A percentile compares a stretch with the other conserved stretches of the same genome.
Conservation (phyloP, 2,329 filamentous ascomycete genomes). For the Xylariales sp. region DNA sequence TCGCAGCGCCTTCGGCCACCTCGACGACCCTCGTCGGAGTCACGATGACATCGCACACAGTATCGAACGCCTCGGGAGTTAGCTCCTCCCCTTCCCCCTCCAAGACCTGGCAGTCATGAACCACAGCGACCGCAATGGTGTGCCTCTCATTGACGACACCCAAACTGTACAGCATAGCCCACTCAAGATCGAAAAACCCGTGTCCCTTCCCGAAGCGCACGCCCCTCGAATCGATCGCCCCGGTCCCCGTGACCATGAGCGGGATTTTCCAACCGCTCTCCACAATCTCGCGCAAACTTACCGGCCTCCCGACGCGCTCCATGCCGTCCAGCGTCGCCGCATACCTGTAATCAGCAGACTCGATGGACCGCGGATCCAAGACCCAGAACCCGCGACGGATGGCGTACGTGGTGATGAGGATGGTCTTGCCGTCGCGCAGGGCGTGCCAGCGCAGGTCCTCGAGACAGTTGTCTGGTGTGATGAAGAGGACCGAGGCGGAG, state of each 20-base stretch:
- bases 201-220: conserved; percentile 35
- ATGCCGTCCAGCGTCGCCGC: conserved; percentile 38
- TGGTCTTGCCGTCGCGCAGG: conserved; percentile 33
- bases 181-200: conserved; percentile 38
- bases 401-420: conserved; percentile 36
- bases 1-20: conserved; percentile 21
- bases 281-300: conserved; percentile 31
- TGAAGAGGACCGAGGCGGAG: conserved; percentile 28
- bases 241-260: conserved; percentile 34
- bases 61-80: conserved; percentile 30
- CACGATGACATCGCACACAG: conserved; percentile 35
- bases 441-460: conserved; percentile 33
- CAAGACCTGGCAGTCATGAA: conserved; percentile 37
- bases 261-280: conserved; percentile 24
- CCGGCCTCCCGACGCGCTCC: conserved; percentile 32
- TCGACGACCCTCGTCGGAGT: conserved; percentile 29
- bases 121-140: conserved; percentile 29
- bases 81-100: conserved; percentile 30
- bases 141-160: conserved; percentile 20
- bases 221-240: conserved; percentile 33
- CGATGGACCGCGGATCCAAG: conserved; percentile 30
- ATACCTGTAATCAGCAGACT: conserved; percentile 21
- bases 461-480: conserved; percentile 40
- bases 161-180: conserved; percentile 33
- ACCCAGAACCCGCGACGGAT: conserved; percentile 37